Conservation (phyloP, 1,284 basidiomycete species). For the Mycena citricolor region DNA sequence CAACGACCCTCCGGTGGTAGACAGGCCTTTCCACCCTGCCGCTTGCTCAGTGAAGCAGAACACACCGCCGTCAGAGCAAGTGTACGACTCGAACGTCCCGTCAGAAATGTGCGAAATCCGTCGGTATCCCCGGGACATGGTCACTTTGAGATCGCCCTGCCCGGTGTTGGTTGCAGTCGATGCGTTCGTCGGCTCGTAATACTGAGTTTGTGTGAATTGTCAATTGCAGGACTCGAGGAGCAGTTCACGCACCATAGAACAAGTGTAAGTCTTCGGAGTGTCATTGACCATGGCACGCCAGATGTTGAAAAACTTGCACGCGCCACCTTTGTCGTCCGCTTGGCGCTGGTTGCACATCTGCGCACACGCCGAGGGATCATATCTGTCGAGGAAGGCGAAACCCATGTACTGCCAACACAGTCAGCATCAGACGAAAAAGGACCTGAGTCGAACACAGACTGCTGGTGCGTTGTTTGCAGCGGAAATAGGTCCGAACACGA, state of each 20-base stretch:
- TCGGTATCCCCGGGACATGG: conserved; percentile 31
- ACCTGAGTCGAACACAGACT: conserved; percentile 30
- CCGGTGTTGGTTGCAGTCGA: conserved; percentile 22
- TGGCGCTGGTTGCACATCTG: conserved; percentile 23
- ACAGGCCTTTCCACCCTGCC: conserved; percentile 33
- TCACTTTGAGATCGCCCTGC: conserved; percentile 21
- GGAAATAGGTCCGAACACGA: conserved; percentile 41
- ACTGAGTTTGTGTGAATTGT: conserved; percentile 13
- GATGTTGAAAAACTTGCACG: conserved; percentile 29
- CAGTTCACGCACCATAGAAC: conserved; percentile 23
- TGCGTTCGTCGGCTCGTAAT: conserved; percentile 19
- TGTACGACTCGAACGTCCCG: conserved; percentile 36
- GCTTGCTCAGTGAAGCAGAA: conserved; percentile 34
- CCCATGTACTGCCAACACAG: conserved; percentile 25
- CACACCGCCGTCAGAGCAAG: conserved; percentile 22
- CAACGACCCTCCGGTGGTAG: conserved; percentile 28
- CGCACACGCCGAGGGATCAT: conserved; percentile 26
- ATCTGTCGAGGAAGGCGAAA: conserved; percentile 24
- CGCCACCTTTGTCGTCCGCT: conserved; percentile 20
- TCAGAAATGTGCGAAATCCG: conserved; percentile 35
- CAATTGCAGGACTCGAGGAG: neutral
- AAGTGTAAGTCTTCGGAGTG: conserved; percentile 25
- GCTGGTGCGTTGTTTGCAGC: conserved; percentile 47
- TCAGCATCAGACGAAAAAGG: neutral
- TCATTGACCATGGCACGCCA: conserved; percentile 25